Percentiles rank a stretch among this genome's conserved stretches.
Evolutionary conservation across 176 grass and related monocot species (phyloP).

Genomic region (Oryza glumipatula): DNA sequence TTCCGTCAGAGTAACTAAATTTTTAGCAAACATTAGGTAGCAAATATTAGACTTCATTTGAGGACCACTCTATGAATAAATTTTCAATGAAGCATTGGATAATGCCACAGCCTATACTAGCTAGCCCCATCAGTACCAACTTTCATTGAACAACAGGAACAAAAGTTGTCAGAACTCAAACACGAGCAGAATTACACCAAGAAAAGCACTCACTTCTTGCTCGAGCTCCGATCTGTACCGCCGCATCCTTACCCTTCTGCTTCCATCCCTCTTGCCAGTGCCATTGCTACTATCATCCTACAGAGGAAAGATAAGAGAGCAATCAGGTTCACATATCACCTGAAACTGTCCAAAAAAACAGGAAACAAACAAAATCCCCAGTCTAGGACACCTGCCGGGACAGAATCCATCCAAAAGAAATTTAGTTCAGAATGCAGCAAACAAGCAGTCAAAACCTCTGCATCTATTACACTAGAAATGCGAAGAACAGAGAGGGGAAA

Average conservation of each 20-base stretch:
- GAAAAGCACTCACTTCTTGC: conserved; percentile 67
- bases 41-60: neutral
- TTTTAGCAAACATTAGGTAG: neutral
- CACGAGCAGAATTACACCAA: neutral
- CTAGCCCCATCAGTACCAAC: neutral
- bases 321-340: conserved; percentile 22
- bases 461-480: conserved; percentile 3
- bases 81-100: neutral
- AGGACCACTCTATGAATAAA: neutral
- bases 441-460: neutral
- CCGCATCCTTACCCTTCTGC: conserved; percentile 41
- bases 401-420: conserved; percentile 1
- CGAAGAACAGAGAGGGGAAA: conserved; percentile 44
- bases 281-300: conserved; percentile 62
- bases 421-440: neutral
- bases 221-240: conserved; percentile 75
- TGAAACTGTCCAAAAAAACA: conserved; percentile 10
- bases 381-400: conserved; percentile 19
- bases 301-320: neutral
- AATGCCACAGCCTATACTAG: neutral
- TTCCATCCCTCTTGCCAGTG: conserved; percentile 47
- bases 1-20: neutral
- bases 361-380: conserved; percentile 23
- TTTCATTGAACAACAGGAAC: neutral
- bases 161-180: neutral